phyloP scores from a whole-genome alignment of 2,329 filamentous ascomycete species.

The Aspergillus japonicus region DNA sequence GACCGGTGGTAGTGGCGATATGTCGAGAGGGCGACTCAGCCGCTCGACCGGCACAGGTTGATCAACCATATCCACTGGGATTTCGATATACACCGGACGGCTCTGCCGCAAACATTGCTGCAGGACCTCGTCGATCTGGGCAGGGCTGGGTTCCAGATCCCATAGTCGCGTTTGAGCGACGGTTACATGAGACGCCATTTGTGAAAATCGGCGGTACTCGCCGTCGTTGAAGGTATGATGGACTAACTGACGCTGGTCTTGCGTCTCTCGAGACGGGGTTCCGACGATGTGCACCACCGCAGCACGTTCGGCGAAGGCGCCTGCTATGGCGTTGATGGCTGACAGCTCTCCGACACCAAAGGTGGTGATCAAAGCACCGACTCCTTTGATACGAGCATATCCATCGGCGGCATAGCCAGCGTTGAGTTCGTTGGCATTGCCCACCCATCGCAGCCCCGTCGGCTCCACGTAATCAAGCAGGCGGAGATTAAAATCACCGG shows the following conservation, averaged over 20 bases:
- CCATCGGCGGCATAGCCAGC: slow-evolving; percentile 51
- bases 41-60: slow-evolving; percentile 69
- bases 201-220: too few species aligned
- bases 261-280: slow-evolving; percentile 46
- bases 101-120: slow-evolving; percentile 56
- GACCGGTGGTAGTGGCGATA: background rate
- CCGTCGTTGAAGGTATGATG: slow-evolving; percentile 52
- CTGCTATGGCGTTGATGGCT: slow-evolving; percentile 70
- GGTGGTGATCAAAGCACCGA: slow-evolving; percentile 23
- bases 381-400: slow-evolving; percentile 31
- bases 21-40: slow-evolving; percentile 60
- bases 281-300: slow-evolving; percentile 65
- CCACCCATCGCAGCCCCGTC: slow-evolving; percentile 61
- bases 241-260: slow-evolving; percentile 46
- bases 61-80: slow-evolving; percentile 75
- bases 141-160: too few species aligned
- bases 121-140: too few species aligned
- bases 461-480: slow-evolving; percentile 65
- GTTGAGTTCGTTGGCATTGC: slow-evolving; percentile 71
- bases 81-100: slow-evolving; percentile 74
- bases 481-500: slow-evolving; percentile 68
- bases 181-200: too few species aligned
- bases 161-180: too few species aligned
- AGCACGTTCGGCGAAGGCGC: slow-evolving; percentile 69
- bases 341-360: slow-evolving; percentile 65